Evolutionary conservation across 73 alveolate genomes (phyloP).

Genomic region (Chromera velia): DNA sequence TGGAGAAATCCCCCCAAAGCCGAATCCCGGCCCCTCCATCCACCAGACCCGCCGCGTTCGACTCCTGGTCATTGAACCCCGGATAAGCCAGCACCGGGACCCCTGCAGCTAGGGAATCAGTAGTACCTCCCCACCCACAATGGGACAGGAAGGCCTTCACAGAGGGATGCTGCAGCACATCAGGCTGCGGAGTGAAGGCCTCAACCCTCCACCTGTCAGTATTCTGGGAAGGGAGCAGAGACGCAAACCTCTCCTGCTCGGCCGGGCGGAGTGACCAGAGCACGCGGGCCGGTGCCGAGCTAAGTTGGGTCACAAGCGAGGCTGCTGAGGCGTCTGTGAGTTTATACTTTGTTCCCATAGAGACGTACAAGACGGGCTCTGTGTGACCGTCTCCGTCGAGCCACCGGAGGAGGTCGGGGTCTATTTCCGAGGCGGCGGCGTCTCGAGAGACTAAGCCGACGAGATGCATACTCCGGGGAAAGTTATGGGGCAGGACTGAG

Average conservation of each 20-base stretch:
- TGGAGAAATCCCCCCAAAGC: conserved; percentile 13
- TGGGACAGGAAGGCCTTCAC: conserved; percentile 38
- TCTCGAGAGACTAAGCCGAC: not conserved
- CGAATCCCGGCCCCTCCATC: conserved; percentile 24
- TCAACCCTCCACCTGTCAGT: conserved; percentile 1
- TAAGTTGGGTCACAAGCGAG: not conserved
- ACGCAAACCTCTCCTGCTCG: conserved; percentile 8
- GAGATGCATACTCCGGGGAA: not conserved
- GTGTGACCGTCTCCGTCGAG: not conserved
- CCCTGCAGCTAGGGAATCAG: conserved; percentile 30
- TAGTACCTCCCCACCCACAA: conserved; percentile 19
- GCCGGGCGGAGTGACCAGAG: conserved; percentile 14
- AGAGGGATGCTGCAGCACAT: conserved; percentile 26
- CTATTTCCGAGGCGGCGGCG: not conserved
- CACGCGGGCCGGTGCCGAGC: conserved; percentile 1
- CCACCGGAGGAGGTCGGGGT: not conserved
- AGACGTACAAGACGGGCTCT: not conserved
- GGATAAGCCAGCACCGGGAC: conserved; percentile 36
- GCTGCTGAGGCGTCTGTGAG: not conserved
- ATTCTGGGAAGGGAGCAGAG: not conserved
- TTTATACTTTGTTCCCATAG: conserved; percentile 29
- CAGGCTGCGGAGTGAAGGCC: conserved; percentile 48
- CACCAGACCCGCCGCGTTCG: conserved; percentile 24
- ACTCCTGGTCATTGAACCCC: conserved; percentile 31
- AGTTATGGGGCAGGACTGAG: not conserved